Evolutionary conservation across 2,329 filamentous ascomycete genomes (phyloP), one percentile per base, ranked within the genome.

Genomic region (Cytospora piceae): DNA sequence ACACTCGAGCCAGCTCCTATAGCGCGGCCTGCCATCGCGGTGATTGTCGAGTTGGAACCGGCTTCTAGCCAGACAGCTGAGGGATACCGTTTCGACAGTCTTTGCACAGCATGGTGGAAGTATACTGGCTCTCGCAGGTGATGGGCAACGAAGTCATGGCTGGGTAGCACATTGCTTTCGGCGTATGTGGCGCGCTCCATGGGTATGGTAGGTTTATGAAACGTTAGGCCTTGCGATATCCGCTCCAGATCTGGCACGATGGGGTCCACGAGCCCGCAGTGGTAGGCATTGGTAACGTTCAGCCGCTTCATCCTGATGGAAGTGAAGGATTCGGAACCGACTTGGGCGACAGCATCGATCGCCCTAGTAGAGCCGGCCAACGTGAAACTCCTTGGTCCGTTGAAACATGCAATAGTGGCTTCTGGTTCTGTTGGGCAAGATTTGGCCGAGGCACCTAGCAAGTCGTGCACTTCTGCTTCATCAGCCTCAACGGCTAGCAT

Each of bases 241-340:
- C 53, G 15, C 7, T 37, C n/a, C 31, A 22, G 22, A 15, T 24
- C 54, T 29, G 57, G 14, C 14, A 76, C 61, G 0, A 83, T 51
- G 0, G 66, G 59, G 0, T 83, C 79, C 0, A 80, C 77, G 0
- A 84, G 71, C 0, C 63, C 59, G 0, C 77, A 83, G 68, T 84
- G 82, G 69, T 83, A 84, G 0, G 79, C 81, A 64, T 84, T 77
- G 0, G 80, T 80, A 1, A 82, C 79, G 17, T 78, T 74, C 0
- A 85, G 75, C 3, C 70, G 69, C 69, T 81, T 82, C 24, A 22
- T 64, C 58, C 71, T 76, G 54, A 77, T 67, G 7, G 72, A 59
- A 9, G 75, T 63, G 0, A 73, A 68, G 0, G 68, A 0, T 81
- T 70, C 42, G 78, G 70, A 0, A 83, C 64, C 0, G 79, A 17